Evolutionary conservation across 768 basidiomycete species (phyloP).

Genomic region (Heimioporus sp.): DNA sequence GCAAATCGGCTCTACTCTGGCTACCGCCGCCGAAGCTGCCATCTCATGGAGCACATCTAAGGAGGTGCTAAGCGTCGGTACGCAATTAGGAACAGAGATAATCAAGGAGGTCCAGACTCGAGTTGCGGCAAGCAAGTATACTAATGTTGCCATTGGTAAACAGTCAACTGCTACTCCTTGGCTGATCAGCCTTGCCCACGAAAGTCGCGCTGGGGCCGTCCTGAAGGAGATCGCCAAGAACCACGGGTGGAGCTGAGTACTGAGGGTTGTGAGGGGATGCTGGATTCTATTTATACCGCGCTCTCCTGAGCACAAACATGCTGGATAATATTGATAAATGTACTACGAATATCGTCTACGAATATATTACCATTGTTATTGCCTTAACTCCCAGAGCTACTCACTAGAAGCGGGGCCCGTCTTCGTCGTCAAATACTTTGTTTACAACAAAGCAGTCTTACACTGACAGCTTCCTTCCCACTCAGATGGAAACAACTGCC

Average conservation of each 20-base stretch:
- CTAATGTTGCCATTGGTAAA: conserved; percentile 6
- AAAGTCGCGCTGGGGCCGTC: conserved; percentile 22
- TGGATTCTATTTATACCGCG: too few relatives aligned
- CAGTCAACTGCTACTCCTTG: conserved; percentile 21
- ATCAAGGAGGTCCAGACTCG: conserved; percentile 21
- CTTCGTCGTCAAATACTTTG: too few relatives aligned
- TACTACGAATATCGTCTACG: too few relatives aligned
- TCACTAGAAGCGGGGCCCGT: too few relatives aligned
- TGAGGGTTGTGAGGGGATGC: too few relatives aligned
- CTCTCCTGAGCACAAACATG: too few relatives aligned
- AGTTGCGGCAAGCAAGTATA: conserved; percentile 3
- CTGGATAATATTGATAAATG: too few relatives aligned
- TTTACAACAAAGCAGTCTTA: too few relatives aligned
- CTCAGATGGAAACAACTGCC: too few relatives aligned
- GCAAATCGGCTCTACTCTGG: conserved; percentile 2
- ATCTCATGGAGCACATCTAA: conserved; percentile 16
- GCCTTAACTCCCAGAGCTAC: too few relatives aligned
- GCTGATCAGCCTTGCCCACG: conserved; percentile 23
- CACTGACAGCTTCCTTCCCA: too few relatives aligned
- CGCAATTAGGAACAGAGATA: conserved; percentile 18
- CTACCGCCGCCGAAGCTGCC: conserved; percentile 1
- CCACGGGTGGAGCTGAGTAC: not conserved
- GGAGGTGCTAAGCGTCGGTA: conserved; percentile 13
- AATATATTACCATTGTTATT: too few relatives aligned
- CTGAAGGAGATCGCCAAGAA: conserved; percentile 17